A percentile compares a stretch with the other conserved stretches of the same genome.
phyloP scores from a whole-genome alignment of 2,329 filamentous ascomycete genomes.

The Didymella glomerata region DNA sequence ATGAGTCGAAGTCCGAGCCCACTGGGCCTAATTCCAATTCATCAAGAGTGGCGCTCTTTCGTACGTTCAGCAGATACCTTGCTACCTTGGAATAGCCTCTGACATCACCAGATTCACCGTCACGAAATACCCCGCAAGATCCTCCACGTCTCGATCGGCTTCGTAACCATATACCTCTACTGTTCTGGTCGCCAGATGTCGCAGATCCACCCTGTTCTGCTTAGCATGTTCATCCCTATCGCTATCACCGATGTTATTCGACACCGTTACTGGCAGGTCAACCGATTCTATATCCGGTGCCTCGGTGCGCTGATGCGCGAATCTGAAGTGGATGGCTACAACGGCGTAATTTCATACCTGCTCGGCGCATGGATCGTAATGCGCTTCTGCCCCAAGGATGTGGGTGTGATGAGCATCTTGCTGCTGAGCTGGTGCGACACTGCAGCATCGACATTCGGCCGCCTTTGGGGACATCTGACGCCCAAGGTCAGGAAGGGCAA shows the following conservation, averaged over 20 bases:
- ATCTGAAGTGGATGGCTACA: slow-evolving; percentile 91
- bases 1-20: slow-evolving; percentile 92
- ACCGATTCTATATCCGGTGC: slow-evolving; percentile 83
- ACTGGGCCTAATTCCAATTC: slow-evolving; percentile 92
- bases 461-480: slow-evolving; percentile 88
- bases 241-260: slow-evolving; percentile 82
- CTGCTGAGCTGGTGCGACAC: slow-evolving; percentile 98
- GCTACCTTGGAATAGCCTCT: slow-evolving; percentile 24
- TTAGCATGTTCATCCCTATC: slow-evolving; percentile 83
- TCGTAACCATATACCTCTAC: slow-evolving; percentile 89
- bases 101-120: slow-evolving; percentile 69
- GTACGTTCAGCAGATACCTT: slow-evolving; percentile 57
- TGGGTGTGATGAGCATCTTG: slow-evolving; percentile 87
- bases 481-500: slow-evolving; percentile 85
- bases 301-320: slow-evolving; percentile 96
- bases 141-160: slow-evolving; percentile 95
- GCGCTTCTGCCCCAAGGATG: slow-evolving; percentile 88
- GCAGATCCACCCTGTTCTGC: slow-evolving; percentile 83
- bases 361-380: slow-evolving; percentile 88
- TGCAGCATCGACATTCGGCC: slow-evolving; percentile 91
- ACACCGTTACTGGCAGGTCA: slow-evolving; percentile 81
- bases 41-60: slow-evolving; percentile 88
- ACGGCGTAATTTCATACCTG: slow-evolving; percentile 96
- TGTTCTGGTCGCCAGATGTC: slow-evolving; percentile 77
- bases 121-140: slow-evolving; percentile 96